Conservation (phyloP, 2,329 filamentous ascomycete species). For the Stachybotrys chartarum region DNA sequence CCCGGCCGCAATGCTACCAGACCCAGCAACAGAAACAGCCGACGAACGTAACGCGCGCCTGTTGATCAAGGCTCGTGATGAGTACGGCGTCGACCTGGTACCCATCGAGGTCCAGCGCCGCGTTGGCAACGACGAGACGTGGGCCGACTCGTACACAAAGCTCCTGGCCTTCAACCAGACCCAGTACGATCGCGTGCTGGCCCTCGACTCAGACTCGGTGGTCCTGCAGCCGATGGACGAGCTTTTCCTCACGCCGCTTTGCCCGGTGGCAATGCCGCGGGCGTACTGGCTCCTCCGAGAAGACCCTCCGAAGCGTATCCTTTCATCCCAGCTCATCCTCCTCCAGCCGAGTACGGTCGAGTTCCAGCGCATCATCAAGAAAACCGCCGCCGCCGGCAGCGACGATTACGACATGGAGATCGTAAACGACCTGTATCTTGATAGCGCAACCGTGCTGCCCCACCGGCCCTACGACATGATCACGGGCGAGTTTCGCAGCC, state of each 20-base stretch:
- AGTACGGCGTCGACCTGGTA: constrained; percentile 30
- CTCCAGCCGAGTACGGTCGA: constrained; percentile 49
- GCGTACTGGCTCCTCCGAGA: constrained; percentile 1
- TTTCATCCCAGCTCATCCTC: constrained; percentile 22
- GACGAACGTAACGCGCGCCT: constrained; percentile 18
- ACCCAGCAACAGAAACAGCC: constrained; percentile 16
- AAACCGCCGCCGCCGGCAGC: constrained; percentile 15
- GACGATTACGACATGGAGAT: constrained; percentile 54
- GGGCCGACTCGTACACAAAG: constrained; percentile 1
- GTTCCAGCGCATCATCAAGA: constrained; percentile 24
- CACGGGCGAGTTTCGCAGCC: constrained; percentile 50
- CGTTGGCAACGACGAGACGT: constrained; percentile 14
- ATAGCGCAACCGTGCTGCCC: constrained; percentile 52
- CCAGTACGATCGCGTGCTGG: background rate
- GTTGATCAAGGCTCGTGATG: constrained; percentile 28
- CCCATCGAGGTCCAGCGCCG: constrained; percentile 30
- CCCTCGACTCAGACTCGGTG: background rate
- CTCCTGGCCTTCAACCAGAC: background rate
- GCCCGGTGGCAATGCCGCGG: background rate
- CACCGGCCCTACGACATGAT: constrained; percentile 55
- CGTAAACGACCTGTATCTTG: background rate
- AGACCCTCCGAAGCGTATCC: background rate
- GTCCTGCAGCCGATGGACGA: constrained; percentile 1
- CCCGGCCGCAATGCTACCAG: constrained; percentile 23
- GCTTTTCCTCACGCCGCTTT: background rate